Base-by-base conservation (phyloP, 2,329 filamentous ascomycete species). In the Pseudonectria foliicola region DNA sequence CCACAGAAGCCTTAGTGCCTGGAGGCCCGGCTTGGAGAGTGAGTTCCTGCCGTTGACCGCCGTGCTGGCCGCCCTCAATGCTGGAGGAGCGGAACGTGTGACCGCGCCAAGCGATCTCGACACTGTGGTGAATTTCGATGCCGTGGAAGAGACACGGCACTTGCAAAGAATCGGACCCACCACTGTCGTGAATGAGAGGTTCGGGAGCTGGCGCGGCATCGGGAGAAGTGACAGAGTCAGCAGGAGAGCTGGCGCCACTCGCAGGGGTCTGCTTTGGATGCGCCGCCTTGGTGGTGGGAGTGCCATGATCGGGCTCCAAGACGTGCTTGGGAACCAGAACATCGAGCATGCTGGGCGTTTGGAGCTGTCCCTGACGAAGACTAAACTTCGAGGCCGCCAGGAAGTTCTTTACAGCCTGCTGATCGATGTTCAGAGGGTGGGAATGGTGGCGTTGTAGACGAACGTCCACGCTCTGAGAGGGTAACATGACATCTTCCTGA, bases 11-110 rank as follows among this genome's bases (percentile, higher is more conserved):
- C 1, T 13, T 27, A 0, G 23, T 6, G 6, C 13, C 18, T 3
- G 33, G 31, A 10, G n/a, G 29, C 3, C 46, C 40, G 12, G 43
- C 37, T 13, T 47, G 39, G 13, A 78, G 59, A 2, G 59, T 63
- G 15, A 78, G 52, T 47, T 73, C 68, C 13, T 68, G 64, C n/a
- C 69, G 62, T 10, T 65, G 66, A 6, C 71, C 71, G 32, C 67
- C 68, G 38, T 70, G 66, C 33, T 63, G 61, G 0, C 71, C 72
- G 5, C 63, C 70, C 40, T 76, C 67, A 41, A 75, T 62, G 46
- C 62, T 67, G 13, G 63, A 70, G 60, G 76, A 75, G 7, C 59
- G 62, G 7, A 78, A 55, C 10, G 52, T 66, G 54, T 70, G 65
- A 28, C 60, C 63, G 6, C 57, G 42, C 52, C 66, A 69, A 3